Base-by-base conservation (phyloP, 495 filamentous ascomycete species). In the Penicillium odoratum region DNA sequence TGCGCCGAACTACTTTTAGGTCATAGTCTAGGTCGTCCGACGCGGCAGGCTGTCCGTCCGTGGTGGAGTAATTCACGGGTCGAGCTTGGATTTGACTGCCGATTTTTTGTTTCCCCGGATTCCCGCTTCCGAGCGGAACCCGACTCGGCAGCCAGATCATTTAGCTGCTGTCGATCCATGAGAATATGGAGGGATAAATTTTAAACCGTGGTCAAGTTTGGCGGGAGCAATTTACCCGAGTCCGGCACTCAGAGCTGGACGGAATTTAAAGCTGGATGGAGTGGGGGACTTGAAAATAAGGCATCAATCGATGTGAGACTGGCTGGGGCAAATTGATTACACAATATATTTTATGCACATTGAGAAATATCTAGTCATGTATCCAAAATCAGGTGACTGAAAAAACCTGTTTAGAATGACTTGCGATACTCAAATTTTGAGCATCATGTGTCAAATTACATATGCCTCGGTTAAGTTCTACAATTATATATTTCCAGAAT, bases 71-170 rank as follows among this genome's bases (percentile, higher is more conserved):
- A 48, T 28, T 28, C 46, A 48, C 46, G 46, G 46, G 46, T 48
- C 46, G 15, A 48, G 46, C 7, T 15, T 30, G 28, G 16, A 45
- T 34, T 26, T 45, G 15, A 25, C 40, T 55, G 42, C 42, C 52
- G 52, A 28, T 44, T 42, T 16, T 13, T 29, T n/a, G 6, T 28
- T 55, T 55, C 52, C 52, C 52, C 52, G 42, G 52, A 55, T 55
- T 55, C 16, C 15, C 21, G 30, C n/a, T 51, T 40, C 42, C 11
- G 52, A 3, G 21, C 33, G 48, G 48, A 30, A 51, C 40, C 30
- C 16, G 3, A 30, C 25, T 55, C 38, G 52, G 42, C n/a, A 46
- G n/a, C 52, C n/a, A 48, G 46, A 33, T 15, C 28, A 18, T 18
- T 38, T 34, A 16, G 4, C 15, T 40, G n/a, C 3, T 40, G 38